These are phyloP conservation scores for Dicorynia guianensis DNA, from an alignment of 306 rosid species.

Conservation along the genomic window DNA sequence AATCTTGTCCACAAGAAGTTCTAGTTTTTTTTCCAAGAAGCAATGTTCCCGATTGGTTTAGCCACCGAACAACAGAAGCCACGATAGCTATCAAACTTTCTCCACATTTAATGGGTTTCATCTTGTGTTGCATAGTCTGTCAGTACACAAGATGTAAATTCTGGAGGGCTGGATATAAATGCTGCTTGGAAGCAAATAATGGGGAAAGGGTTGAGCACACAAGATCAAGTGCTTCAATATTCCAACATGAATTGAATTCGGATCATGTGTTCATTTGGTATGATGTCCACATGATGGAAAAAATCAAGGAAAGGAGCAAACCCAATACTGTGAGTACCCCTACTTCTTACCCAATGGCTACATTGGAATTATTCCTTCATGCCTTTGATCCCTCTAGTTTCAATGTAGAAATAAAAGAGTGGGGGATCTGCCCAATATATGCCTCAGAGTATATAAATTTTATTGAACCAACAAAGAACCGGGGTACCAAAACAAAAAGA, in stretches of 20 bases:
- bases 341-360: background rate
- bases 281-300: background rate
- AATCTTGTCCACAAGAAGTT: no score
- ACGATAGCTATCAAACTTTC: background rate
- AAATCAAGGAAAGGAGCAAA: no score
- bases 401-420: background rate
- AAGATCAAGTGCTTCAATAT: no score
- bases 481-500: background rate
- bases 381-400: no score
- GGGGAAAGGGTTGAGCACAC: background rate
- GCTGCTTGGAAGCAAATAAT: background rate
- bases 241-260: no score
- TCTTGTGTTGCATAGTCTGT: background rate
- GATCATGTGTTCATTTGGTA: constrained; percentile 8
- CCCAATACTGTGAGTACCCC: background rate
- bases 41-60: background rate
- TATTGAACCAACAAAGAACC: background rate
- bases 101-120: background rate
- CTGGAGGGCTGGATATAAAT: background rate
- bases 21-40: background rate
- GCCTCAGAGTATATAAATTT: background rate
- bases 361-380: background rate
- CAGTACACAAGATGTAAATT: background rate
- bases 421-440: background rate
- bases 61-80: background rate